phyloP scores from a whole-genome alignment of 805 yeast species.

The Brettanomyces naardenensis region DNA sequence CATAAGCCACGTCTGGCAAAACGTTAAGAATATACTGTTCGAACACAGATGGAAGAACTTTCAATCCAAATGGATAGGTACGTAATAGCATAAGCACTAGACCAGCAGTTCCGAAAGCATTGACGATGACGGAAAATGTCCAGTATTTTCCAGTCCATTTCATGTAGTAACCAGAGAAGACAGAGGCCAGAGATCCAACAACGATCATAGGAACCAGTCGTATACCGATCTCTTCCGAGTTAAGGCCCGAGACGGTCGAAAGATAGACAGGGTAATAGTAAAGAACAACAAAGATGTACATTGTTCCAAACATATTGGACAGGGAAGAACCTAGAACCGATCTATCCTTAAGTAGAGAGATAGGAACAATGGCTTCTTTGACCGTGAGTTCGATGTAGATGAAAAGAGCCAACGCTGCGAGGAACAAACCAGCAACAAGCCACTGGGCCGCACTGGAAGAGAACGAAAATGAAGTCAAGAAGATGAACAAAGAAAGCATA shows the following conservation, averaged over 20 bases:
- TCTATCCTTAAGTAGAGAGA: slow-evolving; percentile 43
- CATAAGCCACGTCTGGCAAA: slow-evolving; percentile 47
- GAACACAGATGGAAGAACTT: slow-evolving; percentile 17
- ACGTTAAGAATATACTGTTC: slow-evolving; percentile 37
- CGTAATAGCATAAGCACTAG: slow-evolving; percentile 15
- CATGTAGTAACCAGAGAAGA: slow-evolving; percentile 61
- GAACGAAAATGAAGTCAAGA: slow-evolving; percentile 33
- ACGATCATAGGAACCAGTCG: slow-evolving; percentile 56
- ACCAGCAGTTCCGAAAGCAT: slow-evolving; percentile 39
- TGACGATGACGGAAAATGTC: slow-evolving; percentile 34
- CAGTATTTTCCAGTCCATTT: slow-evolving; percentile 54
- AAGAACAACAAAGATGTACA: slow-evolving; percentile 38
- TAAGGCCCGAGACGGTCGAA: slow-evolving; percentile 43
- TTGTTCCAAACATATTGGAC: slow-evolving; percentile 52
- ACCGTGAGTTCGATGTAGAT: slow-evolving; percentile 16
- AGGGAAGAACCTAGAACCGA: slow-evolving; percentile 59
- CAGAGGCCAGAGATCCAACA: slow-evolving; percentile 49
- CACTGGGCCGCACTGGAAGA: slow-evolving; percentile 34
- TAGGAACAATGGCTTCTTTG: slow-evolving; percentile 55
- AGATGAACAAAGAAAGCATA: slow-evolving; percentile 24
- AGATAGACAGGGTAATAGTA: slow-evolving; percentile 59
- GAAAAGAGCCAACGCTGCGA: slow-evolving; percentile 8
- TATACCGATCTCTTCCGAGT: slow-evolving; percentile 51
- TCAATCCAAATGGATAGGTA: slow-evolving; percentile 43
- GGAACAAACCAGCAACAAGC: slow-evolving; percentile 16